Base-by-base conservation (phyloP, 768 basidiomycete genomes). In the Suillus clintonianus region DNA sequence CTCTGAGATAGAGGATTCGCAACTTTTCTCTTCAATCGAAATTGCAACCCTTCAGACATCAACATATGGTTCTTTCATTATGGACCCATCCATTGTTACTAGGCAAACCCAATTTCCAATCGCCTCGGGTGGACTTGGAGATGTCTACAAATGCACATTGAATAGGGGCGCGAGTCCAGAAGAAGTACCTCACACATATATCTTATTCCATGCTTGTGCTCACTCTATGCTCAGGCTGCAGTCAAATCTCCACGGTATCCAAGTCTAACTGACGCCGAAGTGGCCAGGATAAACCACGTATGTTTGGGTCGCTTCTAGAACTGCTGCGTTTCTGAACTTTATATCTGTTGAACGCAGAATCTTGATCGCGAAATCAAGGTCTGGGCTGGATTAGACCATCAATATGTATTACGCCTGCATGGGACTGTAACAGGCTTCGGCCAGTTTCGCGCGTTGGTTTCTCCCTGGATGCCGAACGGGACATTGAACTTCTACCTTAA, bases 51-150 rank as follows among this genome's bases (percentile, higher is more conserved):
- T 6, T 41, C 39, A 57, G 24, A 13, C 39, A 42, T 19, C 17
- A 41, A 27, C 1, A 0, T 34, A 13, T 19, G 17, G 17, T 30
- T 57, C 39, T 17, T 57, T 57, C 27, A 13, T 19, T 19, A 19
- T 41, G 6, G 39, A 39, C 24, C 11, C 37, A 27, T 27, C 17
- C 39, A 27, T 27, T 7, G 5, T 37, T 24, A 41, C 27, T 17
- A 30, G 17, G 24, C 2, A 41, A 57, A 0, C 37, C 56, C 19
- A 41, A 13, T 57, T 39, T 32, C 59, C 62, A 10, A n/a, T 5
- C 17, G 32, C 58, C 36, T 37, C 42, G 6, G 82, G 82, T 9
- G 82, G 81, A 9, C 81, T 80, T 67, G 78, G 79, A n/a, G 82
- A 83, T 67, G 76, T 82, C 15, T 83, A 78, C 78, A 77, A 70